Evolutionary conservation across 768 basidiomycete genomes (phyloP), one percentile per base, ranked within the genome.

Genomic region (Calocybe cyanea): DNA sequence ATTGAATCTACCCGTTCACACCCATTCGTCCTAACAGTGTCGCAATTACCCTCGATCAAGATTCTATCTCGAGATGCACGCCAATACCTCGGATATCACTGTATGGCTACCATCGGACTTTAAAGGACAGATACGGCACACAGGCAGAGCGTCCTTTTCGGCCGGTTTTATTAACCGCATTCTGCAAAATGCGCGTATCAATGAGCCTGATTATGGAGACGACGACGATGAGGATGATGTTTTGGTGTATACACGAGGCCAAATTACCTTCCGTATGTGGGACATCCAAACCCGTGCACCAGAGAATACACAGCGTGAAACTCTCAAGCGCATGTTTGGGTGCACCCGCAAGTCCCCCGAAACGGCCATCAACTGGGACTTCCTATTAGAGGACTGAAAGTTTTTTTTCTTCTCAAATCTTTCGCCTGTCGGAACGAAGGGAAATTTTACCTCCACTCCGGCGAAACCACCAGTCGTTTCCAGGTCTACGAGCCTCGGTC

Each of bases 51-150:
- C 69, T 43, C 77, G 75, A 46, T 73, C 71, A 28, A 73, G 72
- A 58, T 80, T 83, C 53, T 77, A 77, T 61, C 73, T 89, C 39
- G 80, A 85, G 60, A 68, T 90, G 28, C 74, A 73, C 51, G 81
- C 78, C 14, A 66, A 72, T n/a, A 64, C 69, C n/a, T 83, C 87
- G 32, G 77, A 86, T 55, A 75, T 89, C 23, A 87, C 81, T 4
- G 63, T 89, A 48, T 89, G 81, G 80, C 70, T 90, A 15, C 87
- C 87, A 11, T 87, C 85, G 28, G 86, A 90, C 57, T 89, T 89
- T 65, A 77, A 70, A 45, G 87, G 87, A 18, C 76, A 68, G 30
- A 85, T 90, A 31, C 75, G 72, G 54, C 64, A 77, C 54, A 63
- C 72, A 11, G 75, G 76, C 38, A 76, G 68, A 49, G 67, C 74